These are phyloP conservation scores for Pilasporangium apinafurcum DNA, from an alignment of 352 stramenopile genomes.

Conservation along the genomic window DNA sequence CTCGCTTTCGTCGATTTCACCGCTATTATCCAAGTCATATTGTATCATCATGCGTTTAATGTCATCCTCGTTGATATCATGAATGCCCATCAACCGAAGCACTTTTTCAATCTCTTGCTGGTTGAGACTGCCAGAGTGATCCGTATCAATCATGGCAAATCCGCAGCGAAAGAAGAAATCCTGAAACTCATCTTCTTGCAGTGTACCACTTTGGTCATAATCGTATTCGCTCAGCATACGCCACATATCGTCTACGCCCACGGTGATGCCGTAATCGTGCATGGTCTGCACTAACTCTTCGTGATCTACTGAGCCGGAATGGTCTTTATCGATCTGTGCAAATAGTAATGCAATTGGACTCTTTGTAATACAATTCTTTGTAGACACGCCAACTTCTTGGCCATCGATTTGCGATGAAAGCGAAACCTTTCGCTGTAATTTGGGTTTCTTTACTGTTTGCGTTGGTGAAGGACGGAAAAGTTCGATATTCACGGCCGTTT, in stretches of 20 bases:
- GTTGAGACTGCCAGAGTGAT: conserved; percentile 49
- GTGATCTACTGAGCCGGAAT: conserved; percentile 35
- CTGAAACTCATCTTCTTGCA: conserved; percentile 42
- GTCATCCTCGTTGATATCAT: conserved; percentile 23
- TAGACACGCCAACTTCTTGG: too few relatives aligned
- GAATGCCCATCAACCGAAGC: conserved; percentile 43
- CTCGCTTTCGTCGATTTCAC: conserved; percentile 64
- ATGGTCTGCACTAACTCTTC: conserved; percentile 27
- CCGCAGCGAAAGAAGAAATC: conserved; percentile 52
- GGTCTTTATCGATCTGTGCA: conserved; percentile 36
- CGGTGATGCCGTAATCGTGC: conserved; percentile 20
- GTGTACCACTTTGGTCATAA: conserved; percentile 33
- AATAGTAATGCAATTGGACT: conserved; percentile 30
- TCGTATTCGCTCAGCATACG: conserved; percentile 42
- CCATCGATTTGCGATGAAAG: too few relatives aligned
- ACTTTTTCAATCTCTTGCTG: conserved; percentile 38
- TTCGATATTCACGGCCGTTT: conserved; percentile 16
- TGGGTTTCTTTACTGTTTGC: not conserved
- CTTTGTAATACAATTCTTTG: too few relatives aligned
- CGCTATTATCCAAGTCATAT: conserved; percentile 67
- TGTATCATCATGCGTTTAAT: conserved; percentile 41
- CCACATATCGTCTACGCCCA: conserved; percentile 23
- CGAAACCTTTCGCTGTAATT: too few relatives aligned
- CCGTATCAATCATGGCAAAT: conserved; percentile 51
- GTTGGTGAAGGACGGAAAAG: too few relatives aligned